Conservation (phyloP, 2,329 filamentous ascomycete genomes). For the Botryosphaeria dothidea region DNA sequence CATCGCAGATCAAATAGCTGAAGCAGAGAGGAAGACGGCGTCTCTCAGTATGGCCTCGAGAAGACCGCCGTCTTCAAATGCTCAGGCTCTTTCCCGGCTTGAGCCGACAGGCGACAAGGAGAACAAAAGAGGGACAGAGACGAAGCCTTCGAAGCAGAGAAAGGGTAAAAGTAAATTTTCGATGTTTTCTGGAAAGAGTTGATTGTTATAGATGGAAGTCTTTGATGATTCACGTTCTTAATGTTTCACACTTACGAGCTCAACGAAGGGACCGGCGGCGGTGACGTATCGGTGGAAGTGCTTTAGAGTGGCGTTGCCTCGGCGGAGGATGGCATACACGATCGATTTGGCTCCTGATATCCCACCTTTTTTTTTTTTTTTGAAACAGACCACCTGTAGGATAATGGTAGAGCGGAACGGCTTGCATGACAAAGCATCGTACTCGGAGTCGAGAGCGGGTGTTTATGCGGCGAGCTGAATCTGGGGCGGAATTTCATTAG, state of each 20-base stretch:
- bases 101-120: not conserved
- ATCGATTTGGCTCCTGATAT: not conserved
- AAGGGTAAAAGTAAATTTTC: not conserved
- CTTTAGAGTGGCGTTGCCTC: not conserved
- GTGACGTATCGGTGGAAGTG: not conserved
- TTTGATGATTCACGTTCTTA: not conserved
- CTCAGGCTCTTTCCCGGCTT: not conserved
- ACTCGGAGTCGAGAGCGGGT: not conserved
- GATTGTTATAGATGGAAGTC: not conserved
- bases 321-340: not conserved
- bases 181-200: not conserved
- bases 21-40: not conserved
- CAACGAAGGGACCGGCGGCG: not conserved
- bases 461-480: not conserved
- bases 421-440: not conserved
- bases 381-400: not conserved
- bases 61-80: constrained; percentile 1
- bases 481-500: not conserved
- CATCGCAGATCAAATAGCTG: not conserved
- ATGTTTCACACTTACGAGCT: not conserved
- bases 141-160: not conserved
- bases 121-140: not conserved
- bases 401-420: not conserved
- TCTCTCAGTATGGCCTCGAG: not conserved
- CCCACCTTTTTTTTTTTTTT: not conserved